Evolutionary conservation across 768 basidiomycete genomes (phyloP), one percentile per base, ranked within the genome.

Genomic region (Russula griseocarnosa): DNA sequence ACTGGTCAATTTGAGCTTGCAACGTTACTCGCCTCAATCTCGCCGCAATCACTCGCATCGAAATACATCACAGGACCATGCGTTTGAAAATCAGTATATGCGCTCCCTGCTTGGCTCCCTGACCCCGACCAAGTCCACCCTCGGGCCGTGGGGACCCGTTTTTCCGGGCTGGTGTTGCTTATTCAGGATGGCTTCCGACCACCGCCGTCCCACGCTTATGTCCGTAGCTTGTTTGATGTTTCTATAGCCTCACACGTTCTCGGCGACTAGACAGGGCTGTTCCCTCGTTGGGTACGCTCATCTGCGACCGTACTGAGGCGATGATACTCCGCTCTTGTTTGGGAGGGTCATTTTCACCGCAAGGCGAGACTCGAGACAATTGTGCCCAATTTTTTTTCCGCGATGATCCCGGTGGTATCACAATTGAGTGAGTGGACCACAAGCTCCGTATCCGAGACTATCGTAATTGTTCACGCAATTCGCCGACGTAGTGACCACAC

Each of bases 121-220:
- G 42, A 26, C 24, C 46, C 22, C 6, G n/a, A 14, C 47, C 6
- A 13, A 22, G 10, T 59, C 22, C 52, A 36, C 36, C 55, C 64
- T 61, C 60, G 55, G 54, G 4, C 64, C 64, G 59, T 49, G 36
- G 58, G 26, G 8, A 3, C 40, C 63, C 64, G 50, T 32, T 46
- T 36, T 60, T 40, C 16, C 52, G 64, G 60, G 55, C 50, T 10
- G 1, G 8, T 28, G 16, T 65, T 46, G 58, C 56, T 60, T 55
- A 56, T 60, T 65, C 13, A 32, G 59, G 16, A 56, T 61, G 24
- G 59, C 38, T 36, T 36, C 59, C 47, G 60, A 61, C 46, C 46
- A 56, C n/a, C 32, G 18, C 40, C 32, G 54, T 56, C 63, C 30
- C 59, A 55, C 46, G 44, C 59, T 55, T 52, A 60, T 55, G 58